These are phyloP conservation scores for Nakataea oryzae DNA, from an alignment of 2,329 filamentous ascomycete species.

Conservation along the genomic window DNA sequence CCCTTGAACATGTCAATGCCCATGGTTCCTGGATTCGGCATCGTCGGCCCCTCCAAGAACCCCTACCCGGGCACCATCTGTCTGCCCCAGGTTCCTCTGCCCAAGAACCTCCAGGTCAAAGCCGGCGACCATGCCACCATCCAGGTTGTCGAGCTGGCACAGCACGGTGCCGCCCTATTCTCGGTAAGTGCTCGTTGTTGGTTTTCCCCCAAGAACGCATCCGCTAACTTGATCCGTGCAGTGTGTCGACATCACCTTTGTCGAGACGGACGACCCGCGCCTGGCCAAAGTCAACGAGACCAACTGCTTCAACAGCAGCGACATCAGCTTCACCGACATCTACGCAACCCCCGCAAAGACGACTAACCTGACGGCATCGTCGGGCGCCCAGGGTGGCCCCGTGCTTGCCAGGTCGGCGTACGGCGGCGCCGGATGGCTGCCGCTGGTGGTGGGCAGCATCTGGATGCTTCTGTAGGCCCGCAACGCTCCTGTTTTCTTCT, in stretches of 20 bases:
- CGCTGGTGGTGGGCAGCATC: conserved; percentile 25
- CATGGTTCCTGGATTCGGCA: conserved; percentile 73
- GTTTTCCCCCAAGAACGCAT: neutral
- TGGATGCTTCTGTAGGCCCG: conserved; percentile 22
- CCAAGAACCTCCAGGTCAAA: conserved; percentile 57
- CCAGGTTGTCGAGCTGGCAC: conserved; percentile 72
- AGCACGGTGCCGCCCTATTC: conserved; percentile 75
- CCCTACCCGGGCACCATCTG: conserved; percentile 87
- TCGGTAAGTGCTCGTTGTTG: conserved; percentile 46
- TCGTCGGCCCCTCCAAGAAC: conserved; percentile 69
- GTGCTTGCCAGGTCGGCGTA: conserved; percentile 13
- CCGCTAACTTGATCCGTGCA: conserved; percentile 21
- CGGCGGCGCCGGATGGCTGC: conserved; percentile 27
- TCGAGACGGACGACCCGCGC: conserved; percentile 57
- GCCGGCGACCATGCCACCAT: conserved; percentile 86
- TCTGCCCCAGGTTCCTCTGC: conserved; percentile 79
- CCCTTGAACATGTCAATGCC: conserved; percentile 80
- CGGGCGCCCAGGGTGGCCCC: conserved; percentile 15
- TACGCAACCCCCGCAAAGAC: conserved; percentile 43
- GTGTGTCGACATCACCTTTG: conserved; percentile 94
- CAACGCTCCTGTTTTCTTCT: neutral
- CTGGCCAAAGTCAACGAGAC: conserved; percentile 63
- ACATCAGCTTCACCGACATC: conserved; percentile 66
- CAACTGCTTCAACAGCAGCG: conserved; percentile 83
- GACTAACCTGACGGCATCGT: conserved; percentile 19